Evolutionary conservation across 164 flowering plant species (phyloP), one percentile per base, ranked within the genome.

Genomic region (Tinospora cordifolia): DNA sequence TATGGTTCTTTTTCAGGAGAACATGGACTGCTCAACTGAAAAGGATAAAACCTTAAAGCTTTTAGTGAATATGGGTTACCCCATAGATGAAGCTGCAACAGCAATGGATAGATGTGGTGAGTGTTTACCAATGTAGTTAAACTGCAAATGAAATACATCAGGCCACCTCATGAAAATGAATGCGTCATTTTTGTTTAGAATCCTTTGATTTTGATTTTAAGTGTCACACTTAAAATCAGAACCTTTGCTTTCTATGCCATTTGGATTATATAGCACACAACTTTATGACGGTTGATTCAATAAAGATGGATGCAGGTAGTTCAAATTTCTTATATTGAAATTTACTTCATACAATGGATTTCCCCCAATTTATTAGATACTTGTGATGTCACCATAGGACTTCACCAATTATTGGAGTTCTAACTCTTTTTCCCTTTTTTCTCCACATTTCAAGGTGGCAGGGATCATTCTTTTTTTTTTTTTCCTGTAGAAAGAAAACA

Each of bases 31-130:
- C 70, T 30, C 60, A 12, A 76, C 85, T 51, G 89, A 78, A 54
- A 68, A 70, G 66, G 84, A 85, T 47, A 76, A 72, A 21, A 86
- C 69, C 51, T 59, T 85, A 69, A 49, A 72, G 68, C 74, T 58
- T 68, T 77, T 91, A 66, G 74, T 62, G n/a, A 77, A 79, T 7
- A 91, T 91, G 97, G 92, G 92, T 17, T 91, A 81, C 75, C 30
- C 80, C 1, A 68, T 40, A 39, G 85, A 77, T 21, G 97, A 87
- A 67, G 87, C 86, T 71, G 75, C 81, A 41, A 67, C 78, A 46
- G 94, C 97, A 51, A 69, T 89, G 24, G 87, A 86, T 40, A 88
- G 91, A 88, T 87, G 90, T 75, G 94, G 94, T 91, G 51, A n/a
- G 90, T 79, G 8, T 72, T 54, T 51, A 62, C 38, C 25, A 19